Base-by-base conservation (phyloP, 129 eudicot species). In the Lactuca sativa region DNA sequence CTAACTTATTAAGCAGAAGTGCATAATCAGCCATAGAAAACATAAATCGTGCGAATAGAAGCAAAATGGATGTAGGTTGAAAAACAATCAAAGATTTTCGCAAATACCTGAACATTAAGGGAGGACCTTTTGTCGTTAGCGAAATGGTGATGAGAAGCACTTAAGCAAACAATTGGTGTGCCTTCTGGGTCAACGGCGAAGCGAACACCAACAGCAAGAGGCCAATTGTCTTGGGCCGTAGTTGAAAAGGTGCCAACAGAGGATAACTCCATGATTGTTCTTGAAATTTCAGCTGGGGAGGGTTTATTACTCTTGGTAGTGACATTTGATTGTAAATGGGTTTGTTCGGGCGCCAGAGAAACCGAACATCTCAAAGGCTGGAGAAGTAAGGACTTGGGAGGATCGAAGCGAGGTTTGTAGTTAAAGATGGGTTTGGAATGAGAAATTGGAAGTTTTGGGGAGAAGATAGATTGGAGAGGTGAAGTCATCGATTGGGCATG, bases 31-130 rank as follows among this genome's bases (percentile, higher is more conserved):
- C 3, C 15, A 47, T 9, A 10, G n/a, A 47, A 40, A 40, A 47
- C 7, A 10, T 4, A 47, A 40, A 40, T 5, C 44, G 9, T 40
- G 44, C 6, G 9, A 40, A 1, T 7, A 7, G 30, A 25, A 25
- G 30, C 30, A 25, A 25, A 25, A 25, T 25, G 30, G 30, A 40
- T 40, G n/a, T 2, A 54, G 3, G 34, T 6, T 9, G 33, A 62
- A n/a, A n/a, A 30, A 25, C 21, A 25, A 72, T 36, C 9, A 16
- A 34, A 36, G 5, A 13, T 17, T 38, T 69, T 37, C 25, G 31
- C 0, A 52, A 34, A n/a, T 13, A 88, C 98, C 96, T 83, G 92
- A 51, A 92, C 98, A 74, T 89, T 89, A 67, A 92, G 90, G 80
- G 78, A 83, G 72, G 88, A 85, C 56, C 60, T 81, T 49, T 33